Conservation (phyloP, 2,329 filamentous ascomycete genomes). For the Phyllosticta citrichinensis region DNA sequence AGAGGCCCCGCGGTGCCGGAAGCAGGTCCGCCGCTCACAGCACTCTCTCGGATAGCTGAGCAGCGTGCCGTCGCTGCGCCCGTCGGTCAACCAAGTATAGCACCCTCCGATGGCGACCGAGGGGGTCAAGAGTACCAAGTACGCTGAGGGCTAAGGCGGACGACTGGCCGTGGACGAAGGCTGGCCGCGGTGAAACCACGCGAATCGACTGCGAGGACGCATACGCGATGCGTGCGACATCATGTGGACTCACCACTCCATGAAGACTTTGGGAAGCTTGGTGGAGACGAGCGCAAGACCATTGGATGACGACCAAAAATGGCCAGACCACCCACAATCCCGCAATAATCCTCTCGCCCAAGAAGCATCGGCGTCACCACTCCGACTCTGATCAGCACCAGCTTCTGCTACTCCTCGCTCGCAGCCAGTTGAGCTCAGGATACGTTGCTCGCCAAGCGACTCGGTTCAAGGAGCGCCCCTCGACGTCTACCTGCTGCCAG, state of each 20-base stretch:
- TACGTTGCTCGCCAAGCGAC: neutral
- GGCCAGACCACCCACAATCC: neutral
- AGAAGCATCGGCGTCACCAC: no score
- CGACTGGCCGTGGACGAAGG: no score
- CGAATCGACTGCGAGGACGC: no score
- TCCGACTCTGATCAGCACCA: neutral
- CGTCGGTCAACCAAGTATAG: neutral
- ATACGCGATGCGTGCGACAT: no score
- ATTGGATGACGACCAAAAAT: neutral
- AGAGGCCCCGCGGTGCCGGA: neutral
- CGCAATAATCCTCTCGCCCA: neutral
- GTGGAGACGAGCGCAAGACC: neutral
- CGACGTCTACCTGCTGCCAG: neutral
- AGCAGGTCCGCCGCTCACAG: neutral
- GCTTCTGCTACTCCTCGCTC: neutral
- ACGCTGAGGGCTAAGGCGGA: no score
- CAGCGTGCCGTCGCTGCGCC: neutral
- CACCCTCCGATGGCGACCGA: neutral
- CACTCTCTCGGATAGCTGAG: neutral
- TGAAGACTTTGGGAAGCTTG: no score
- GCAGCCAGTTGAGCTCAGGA: neutral
- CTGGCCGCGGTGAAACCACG: no score
- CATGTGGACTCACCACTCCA: no score
- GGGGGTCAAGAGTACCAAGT: neutral
- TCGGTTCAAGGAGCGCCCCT: neutral